phyloP scores from a whole-genome alignment of 2,329 filamentous ascomycete species.

The Venturia aucupariae region DNA sequence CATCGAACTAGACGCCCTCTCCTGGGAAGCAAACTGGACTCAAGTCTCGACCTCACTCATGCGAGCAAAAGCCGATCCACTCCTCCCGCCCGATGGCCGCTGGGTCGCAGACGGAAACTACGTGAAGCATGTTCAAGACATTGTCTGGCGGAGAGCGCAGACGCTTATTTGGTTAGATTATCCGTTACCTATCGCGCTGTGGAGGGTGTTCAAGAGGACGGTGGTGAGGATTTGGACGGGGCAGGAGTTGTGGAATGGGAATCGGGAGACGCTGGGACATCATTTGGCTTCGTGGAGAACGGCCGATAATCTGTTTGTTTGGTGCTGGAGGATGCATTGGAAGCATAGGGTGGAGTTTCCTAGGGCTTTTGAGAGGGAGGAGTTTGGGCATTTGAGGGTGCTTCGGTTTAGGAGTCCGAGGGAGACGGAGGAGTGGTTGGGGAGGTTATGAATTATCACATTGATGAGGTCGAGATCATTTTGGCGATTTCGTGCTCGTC shows the following conservation, averaged over 20 bases:
- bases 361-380: not conserved
- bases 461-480: too few relatives aligned
- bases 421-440: constrained; percentile 8
- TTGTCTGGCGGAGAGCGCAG: constrained; percentile 8
- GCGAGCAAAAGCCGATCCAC: not conserved
- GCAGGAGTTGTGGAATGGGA: constrained; percentile 14
- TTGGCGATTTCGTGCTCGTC: too few relatives aligned
- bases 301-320: constrained; percentile 5
- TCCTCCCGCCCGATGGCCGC: not conserved
- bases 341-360: constrained; percentile 11
- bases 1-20: constrained; percentile 11
- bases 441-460: not conserved
- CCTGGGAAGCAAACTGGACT: constrained; percentile 6
- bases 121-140: not conserved
- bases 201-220: constrained; percentile 8
- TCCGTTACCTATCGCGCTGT: constrained; percentile 3
- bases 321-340: constrained; percentile 3
- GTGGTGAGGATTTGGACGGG: constrained; percentile 12
- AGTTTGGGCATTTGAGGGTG: constrained; percentile 10
- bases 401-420: constrained; percentile 9
- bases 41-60: not conserved
- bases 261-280: constrained; percentile 9
- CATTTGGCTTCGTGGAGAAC: not conserved
- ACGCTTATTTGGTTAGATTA: constrained; percentile 12
- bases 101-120: constrained; percentile 14